Base-by-base conservation (phyloP, 768 basidiomycete genomes). In the Pisolithus orientalis region DNA sequence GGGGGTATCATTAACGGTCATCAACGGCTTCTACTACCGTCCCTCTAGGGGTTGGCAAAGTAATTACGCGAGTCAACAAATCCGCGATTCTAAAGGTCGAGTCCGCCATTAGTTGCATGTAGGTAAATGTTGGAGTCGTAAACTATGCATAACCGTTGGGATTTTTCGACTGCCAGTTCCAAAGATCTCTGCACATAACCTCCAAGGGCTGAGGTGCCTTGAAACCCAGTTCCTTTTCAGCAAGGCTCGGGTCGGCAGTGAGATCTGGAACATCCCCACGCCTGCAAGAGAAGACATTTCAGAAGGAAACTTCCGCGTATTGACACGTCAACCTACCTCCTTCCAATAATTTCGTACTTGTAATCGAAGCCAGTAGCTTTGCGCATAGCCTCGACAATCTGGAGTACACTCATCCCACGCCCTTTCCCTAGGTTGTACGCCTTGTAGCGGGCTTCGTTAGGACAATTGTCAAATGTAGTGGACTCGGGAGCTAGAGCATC, bases 121-220 rank as follows among this genome's bases (percentile, higher is more conserved):
- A 64, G 54, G 49, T 51, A 51, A 16, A 44, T n/a, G 17, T 29
- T 27, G 39, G 43, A 38, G 31, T 47, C 44, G 39, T 44, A 66
- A 53, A 61, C 60, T 61, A 51, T 47, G 70, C 70, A 25, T 90
- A 96, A 3, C 94, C 94, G 29, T 80, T 65, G 6, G 89, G 90
- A 62, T 96, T 90, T 68, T 83, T 90, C n/a, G 82, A 83, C 74
- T 98, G 95, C 92, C 94, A 99, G 72, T 94, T 94, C 96, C 96
- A 98, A 60, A 96, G 75, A 70, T 99, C 96, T 51, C 82, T 76
- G 70, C 96, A 98, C 92, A 98, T 98, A 51, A 85, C 84, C 56
- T 93, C 86, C 43, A 99, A 77, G 60, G 84, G 77, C 62, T 83
- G 78, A 27, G 78, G 75, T 11, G 95, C 95, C 55, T 81, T 80